Conservation (phyloP, 768 basidiomycete species). For the Leccinum rimulosum region DNA sequence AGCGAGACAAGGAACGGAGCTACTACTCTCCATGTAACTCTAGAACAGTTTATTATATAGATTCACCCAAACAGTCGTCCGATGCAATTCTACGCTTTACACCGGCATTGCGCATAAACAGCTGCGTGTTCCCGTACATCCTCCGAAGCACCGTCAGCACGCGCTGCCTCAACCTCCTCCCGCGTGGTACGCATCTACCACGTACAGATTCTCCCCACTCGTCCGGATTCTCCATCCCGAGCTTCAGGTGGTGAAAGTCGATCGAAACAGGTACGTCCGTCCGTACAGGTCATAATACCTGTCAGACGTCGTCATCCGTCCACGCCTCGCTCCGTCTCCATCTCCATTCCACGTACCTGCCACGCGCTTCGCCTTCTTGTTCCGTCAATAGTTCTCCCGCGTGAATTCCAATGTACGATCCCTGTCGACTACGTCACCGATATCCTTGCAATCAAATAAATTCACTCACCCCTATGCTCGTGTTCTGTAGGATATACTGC, state of each 20-base stretch:
- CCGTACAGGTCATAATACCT: slow-evolving; percentile 76
- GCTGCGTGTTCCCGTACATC: slow-evolving; percentile 35
- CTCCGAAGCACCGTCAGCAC: background rate
- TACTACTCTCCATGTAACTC: no score
- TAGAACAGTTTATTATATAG: background rate
- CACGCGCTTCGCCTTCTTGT: slow-evolving; percentile 62
- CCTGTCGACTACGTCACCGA: slow-evolving; percentile 39
- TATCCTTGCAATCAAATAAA: background rate
- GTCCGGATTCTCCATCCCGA: slow-evolving; percentile 26
- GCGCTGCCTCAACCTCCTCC: slow-evolving; percentile 41
- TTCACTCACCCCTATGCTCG: slow-evolving; percentile 51
- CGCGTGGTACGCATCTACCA: slow-evolving; percentile 85
- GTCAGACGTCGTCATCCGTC: slow-evolving; percentile 3
- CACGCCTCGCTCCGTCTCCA: background rate
- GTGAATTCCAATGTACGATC: slow-evolving; percentile 81
- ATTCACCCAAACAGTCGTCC: slow-evolving; percentile 34
- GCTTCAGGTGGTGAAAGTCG: slow-evolving; percentile 68
- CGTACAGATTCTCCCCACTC: slow-evolving; percentile 40
- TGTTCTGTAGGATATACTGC: slow-evolving; percentile 9
- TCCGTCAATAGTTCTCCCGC: slow-evolving; percentile 80
- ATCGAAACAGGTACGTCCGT: slow-evolving; percentile 81
- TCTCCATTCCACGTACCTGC: slow-evolving; percentile 45
- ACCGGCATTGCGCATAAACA: slow-evolving; percentile 48
- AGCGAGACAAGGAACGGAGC: no score
- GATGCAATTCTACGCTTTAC: slow-evolving; percentile 51